phyloP scores from a whole-genome alignment of 1,284 basidiomycete species.

The Malassezia dermatis region DNA sequence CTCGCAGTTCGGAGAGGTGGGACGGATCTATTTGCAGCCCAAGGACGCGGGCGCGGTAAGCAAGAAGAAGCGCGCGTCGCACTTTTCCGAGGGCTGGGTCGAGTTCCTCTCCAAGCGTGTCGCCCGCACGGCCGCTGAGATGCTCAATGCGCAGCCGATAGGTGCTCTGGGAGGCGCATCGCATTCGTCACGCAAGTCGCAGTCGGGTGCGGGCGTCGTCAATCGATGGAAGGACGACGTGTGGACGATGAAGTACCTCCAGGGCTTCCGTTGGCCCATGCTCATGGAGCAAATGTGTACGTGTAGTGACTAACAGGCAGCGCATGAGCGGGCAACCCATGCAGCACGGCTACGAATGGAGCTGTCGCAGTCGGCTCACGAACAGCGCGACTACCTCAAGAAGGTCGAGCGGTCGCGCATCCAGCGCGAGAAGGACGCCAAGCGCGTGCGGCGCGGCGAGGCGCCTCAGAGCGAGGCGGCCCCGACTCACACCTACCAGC shows the following conservation, averaged over 20 bases:
- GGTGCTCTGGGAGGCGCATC: slow-evolving; percentile 48
- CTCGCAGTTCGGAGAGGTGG: slow-evolving; percentile 42
- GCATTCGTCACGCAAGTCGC: slow-evolving; percentile 13
- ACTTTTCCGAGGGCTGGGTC: slow-evolving; percentile 95
- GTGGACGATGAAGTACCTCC: slow-evolving; percentile 99
- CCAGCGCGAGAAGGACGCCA: slow-evolving; percentile 70
- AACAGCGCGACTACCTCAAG: slow-evolving; percentile 83
- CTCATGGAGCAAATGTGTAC: slow-evolving; percentile 92
- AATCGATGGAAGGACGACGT: slow-evolving; percentile 78
- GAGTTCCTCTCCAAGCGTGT: slow-evolving; percentile 90
- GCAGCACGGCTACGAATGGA: slow-evolving; percentile 78
- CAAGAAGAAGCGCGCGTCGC: slow-evolving; percentile 52
- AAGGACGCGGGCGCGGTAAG: slow-evolving; percentile 19
- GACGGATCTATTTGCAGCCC: slow-evolving; percentile 40
- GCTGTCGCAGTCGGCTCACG: slow-evolving; percentile 74
- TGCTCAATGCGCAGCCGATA: slow-evolving; percentile 92
- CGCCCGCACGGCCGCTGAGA: slow-evolving; percentile 77
- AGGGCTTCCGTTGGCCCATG: slow-evolving; percentile 98
- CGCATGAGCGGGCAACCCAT: slow-evolving; percentile 83
- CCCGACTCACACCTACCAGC: slow-evolving; percentile 33
- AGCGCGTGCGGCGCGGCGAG: slow-evolving; percentile 49
- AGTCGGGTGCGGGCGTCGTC: slow-evolving; percentile 24
- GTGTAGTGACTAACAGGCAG: slow-evolving; percentile 53
- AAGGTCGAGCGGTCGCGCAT: slow-evolving; percentile 92
- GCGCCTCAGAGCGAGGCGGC: slow-evolving; percentile 17